Percentiles rank a stretch among this genome's conserved stretches.
These are phyloP conservation scores for Zymoseptoria passerinii DNA, from an alignment of 2,329 filamentous ascomycete species.

Conservation along the genomic window DNA sequence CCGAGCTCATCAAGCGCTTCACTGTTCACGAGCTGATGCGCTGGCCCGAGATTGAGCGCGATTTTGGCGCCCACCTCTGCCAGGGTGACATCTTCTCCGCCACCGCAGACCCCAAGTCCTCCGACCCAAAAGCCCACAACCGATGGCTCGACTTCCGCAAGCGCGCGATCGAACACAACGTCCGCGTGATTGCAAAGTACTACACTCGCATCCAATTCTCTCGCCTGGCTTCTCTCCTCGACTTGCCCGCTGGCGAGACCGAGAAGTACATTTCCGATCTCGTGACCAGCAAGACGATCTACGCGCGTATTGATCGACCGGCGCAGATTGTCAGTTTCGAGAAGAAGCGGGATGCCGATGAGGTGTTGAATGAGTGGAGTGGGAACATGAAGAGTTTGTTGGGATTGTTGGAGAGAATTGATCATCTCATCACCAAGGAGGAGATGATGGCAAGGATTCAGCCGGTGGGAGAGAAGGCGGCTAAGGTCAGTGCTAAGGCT, in stretches of 20 bases:
- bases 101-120: conserved; percentile 43
- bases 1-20: conserved; percentile 84
- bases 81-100: conserved; percentile 77
- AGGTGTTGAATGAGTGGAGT: conserved; percentile 97
- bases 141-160: conserved; percentile 94
- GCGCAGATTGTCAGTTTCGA: conserved; percentile 89
- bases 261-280: conserved; percentile 98
- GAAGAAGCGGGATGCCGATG: conserved; percentile 88
- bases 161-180: conserved; percentile 98
- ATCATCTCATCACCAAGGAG: conserved; percentile 98
- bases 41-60: conserved; percentile 86
- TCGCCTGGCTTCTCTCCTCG: conserved; percentile 80
- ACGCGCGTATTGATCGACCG: conserved; percentile 92
- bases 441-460: conserved; percentile 99
- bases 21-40: conserved; percentile 96
- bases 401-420: conserved; percentile 78
- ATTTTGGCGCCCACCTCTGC: conserved; percentile 82
- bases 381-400: conserved; percentile 93
- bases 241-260: conserved; percentile 88
- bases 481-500: conserved; percentile 11
- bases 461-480: conserved; percentile 46
- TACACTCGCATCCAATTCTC: conserved; percentile 95
- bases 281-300: conserved; percentile 95
- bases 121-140: conserved; percentile 69
- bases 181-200: conserved; percentile 95